Evolutionary conservation across 2,329 filamentous ascomycete species (phyloP), one percentile per base, ranked within the genome.

Genomic region (Epichloe scottii): DNA sequence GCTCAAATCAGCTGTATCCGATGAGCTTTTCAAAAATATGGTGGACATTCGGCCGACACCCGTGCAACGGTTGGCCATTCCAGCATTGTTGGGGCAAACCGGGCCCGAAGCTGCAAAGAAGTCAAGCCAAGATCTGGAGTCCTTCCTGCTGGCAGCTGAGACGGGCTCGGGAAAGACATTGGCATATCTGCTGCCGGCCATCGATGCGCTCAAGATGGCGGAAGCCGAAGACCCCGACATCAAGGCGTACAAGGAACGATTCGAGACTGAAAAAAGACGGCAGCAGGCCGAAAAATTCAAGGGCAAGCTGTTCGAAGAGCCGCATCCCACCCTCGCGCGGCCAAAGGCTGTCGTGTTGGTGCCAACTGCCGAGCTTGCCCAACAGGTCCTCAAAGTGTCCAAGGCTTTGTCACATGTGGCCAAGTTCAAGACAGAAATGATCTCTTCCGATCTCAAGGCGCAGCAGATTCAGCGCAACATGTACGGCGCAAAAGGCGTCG

Each of bases 101-200:
- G 54, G 55, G 6, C 53, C 59, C 4, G 58, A 58, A 17, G 56
- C 59, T 43, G 46, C 53, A n/a, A 65, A 62, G 49, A 54, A 48
- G 2, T 51, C 59, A 51, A 75, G 62, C 57, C 68, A 69, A 53
- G 77, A 72, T 69, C 54, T 56, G 48, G 54, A 59, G 40, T 67
- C 67, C 1, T 96, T 88, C 62, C 75, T 98, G 12, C 75, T 98
- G 47, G 93, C 93, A 4, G 93, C 93, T 11, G 93, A 98, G 72
- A 98, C 93, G 0, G 93, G 93, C 12, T 97, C 93, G 0, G 93
- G 93, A 54, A 98, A 98, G 73, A 98, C 93, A 1, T 73, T 98
- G 55, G 89, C 93, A 8, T 98, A 98, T 63, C 72, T 97, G 5
- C 69, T 96, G 5, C 94, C 93, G 0, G 77, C 84, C 15, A 74